Conservation (phyloP, 306 rosid species). For the Phaseolus lunatus region DNA sequence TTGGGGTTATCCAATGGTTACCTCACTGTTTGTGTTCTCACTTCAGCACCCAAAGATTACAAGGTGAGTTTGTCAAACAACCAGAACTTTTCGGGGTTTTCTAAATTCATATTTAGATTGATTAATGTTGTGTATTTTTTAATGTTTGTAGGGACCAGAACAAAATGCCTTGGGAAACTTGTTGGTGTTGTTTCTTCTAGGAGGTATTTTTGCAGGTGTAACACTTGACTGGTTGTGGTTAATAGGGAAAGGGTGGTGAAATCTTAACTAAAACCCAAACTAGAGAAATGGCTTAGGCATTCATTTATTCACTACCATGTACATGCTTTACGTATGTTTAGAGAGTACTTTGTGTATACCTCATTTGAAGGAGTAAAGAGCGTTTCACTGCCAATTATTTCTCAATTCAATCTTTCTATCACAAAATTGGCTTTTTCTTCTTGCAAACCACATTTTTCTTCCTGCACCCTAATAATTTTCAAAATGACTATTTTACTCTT, state of each 20-base stretch:
- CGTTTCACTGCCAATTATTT: background rate
- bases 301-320: too few species aligned
- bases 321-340: too few species aligned
- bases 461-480: too few species aligned
- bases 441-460: too few species aligned
- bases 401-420: background rate
- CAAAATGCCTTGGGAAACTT: constrained; percentile 95
- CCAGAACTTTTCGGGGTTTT: background rate
- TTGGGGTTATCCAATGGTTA: constrained; percentile 84
- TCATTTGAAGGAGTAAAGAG: background rate
- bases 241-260: constrained; percentile 92
- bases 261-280: background rate
- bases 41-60: constrained; percentile 92
- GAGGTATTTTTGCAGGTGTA: constrained; percentile 86
- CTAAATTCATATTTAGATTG: background rate
- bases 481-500: too few species aligned
- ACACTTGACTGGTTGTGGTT: constrained; percentile 95
- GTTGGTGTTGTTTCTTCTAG: constrained; percentile 74
- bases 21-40: constrained; percentile 83
- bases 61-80: constrained; percentile 57
- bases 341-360: background rate
- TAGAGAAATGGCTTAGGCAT: background rate
- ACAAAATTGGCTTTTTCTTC: too few species aligned
- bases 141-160: constrained; percentile 79
- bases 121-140: background rate